Conservation (phyloP, 2,329 filamentous ascomycete species). For the Monosporascus ibericus region DNA sequence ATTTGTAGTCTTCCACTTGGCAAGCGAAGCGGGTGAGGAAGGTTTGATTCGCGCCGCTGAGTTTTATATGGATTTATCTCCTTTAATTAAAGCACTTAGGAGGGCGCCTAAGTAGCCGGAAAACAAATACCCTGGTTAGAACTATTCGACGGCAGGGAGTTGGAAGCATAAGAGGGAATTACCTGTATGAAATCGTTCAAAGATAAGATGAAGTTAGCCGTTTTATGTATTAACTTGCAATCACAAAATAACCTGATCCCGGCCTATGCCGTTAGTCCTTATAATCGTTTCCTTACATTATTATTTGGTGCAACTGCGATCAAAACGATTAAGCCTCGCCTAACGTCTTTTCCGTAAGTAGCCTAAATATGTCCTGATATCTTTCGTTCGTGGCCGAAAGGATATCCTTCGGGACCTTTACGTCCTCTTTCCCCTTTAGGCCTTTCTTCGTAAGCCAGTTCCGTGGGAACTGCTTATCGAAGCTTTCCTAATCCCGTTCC, state of each 20-base stretch:
- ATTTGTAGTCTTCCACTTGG: constrained; percentile 10
- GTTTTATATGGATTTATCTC: constrained; percentile 15
- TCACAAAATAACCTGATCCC: too few relatives aligned
- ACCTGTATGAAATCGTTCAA: too few relatives aligned
- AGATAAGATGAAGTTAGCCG: too few relatives aligned
- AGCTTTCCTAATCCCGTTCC: constrained; percentile 8
- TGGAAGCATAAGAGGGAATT: too few relatives aligned
- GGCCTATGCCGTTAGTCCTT: too few relatives aligned
- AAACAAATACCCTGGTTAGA: not conserved
- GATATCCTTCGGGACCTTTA: constrained; percentile 67
- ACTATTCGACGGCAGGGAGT: too few relatives aligned
- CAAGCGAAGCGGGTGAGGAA: constrained; percentile 9
- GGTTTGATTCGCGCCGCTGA: constrained; percentile 8
- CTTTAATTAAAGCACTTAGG: constrained; percentile 10
- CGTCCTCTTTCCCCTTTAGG: constrained; percentile 67
- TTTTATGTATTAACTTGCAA: too few relatives aligned
- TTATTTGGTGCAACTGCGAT: too few relatives aligned
- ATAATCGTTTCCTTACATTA: too few relatives aligned
- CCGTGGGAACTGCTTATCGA: constrained; percentile 76
- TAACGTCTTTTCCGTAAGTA: constrained; percentile 51
- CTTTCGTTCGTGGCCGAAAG: constrained; percentile 61
- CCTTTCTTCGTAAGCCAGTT: constrained; percentile 74
- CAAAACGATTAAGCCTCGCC: constrained; percentile 17
- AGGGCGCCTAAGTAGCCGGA: constrained; percentile 4
- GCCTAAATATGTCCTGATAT: constrained; percentile 71